A percentile compares a stretch with the other conserved stretches of the same genome.
These are phyloP conservation scores for Monosporascus sp. DNA, from an alignment of 2,329 filamentous ascomycete species.

Conservation along the genomic window DNA sequence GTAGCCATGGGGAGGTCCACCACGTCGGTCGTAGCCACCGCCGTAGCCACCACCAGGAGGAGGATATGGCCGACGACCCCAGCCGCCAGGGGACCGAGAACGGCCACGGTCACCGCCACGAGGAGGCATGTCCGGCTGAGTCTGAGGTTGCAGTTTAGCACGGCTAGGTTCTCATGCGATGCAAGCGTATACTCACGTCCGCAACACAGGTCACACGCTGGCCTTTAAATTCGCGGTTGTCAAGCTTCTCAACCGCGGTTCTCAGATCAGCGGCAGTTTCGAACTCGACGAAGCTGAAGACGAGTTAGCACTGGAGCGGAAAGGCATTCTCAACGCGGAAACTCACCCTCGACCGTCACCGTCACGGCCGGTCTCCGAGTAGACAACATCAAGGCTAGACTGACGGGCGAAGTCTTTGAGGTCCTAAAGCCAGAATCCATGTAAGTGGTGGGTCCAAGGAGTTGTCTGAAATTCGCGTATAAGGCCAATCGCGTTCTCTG, in stretches of 20 bases:
- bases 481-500: slow-evolving; percentile 23
- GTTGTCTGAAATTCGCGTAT: slow-evolving; percentile 26
- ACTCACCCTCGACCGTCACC: slow-evolving; percentile 87
- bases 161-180: slow-evolving; percentile 2
- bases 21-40: slow-evolving; percentile 81
- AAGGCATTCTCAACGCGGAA: background rate
- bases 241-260: slow-evolving; percentile 89
- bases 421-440: slow-evolving; percentile 81
- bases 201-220: slow-evolving; percentile 77
- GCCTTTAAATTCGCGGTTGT: slow-evolving; percentile 89
- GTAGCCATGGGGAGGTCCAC: slow-evolving; percentile 66
- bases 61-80: slow-evolving; percentile 59
- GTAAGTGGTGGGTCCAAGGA: slow-evolving; percentile 69
- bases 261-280: slow-evolving; percentile 87
- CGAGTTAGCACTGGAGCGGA: slow-evolving; percentile 5
- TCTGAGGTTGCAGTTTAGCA: slow-evolving; percentile 42
- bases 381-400: slow-evolving; percentile 95
- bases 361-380: slow-evolving; percentile 91
- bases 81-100: slow-evolving; percentile 63
- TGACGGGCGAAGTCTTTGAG: slow-evolving; percentile 99
- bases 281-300: slow-evolving; percentile 86
- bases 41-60: slow-evolving; percentile 46
- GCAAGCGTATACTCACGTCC: slow-evolving; percentile 59
- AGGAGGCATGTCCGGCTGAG: slow-evolving; percentile 70
- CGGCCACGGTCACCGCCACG: slow-evolving; percentile 67